Conservation (phyloP, 106 monocot species). For the Chionographis japonica region DNA sequence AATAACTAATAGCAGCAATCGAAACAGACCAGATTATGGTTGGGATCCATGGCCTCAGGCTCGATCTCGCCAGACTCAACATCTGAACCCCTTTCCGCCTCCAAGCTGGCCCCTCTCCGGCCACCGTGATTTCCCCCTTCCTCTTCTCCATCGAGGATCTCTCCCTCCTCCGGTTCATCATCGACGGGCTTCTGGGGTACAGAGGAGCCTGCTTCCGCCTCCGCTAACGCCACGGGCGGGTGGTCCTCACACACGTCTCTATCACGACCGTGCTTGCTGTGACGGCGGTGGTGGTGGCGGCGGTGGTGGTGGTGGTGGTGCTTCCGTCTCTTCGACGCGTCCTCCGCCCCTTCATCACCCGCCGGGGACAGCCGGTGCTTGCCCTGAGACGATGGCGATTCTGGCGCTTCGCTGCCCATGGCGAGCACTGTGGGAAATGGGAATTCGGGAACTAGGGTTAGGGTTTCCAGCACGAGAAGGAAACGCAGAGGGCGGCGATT, state of each 20-base stretch:
- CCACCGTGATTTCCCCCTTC: constrained; percentile 12
- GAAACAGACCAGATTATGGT: constrained; percentile 29
- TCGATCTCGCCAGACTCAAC: constrained; percentile 23
- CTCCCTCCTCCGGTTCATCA: constrained; percentile 76
- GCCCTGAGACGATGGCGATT: constrained; percentile 14
- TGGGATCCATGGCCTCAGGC: constrained; percentile 1
- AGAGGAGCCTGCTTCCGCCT: background rate
- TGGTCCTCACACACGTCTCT: constrained; percentile 6
- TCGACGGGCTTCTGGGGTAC: constrained; percentile 2
- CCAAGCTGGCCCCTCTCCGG: background rate
- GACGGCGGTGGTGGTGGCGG: constrained; percentile 22
- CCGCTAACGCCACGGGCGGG: background rate
- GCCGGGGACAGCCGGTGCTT: constrained; percentile 41
- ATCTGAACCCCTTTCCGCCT: background rate
- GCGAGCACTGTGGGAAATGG: background rate
- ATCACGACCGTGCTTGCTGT: constrained; percentile 17
- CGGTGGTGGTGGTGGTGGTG: constrained; percentile 41
- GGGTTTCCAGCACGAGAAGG: constrained; percentile 6
- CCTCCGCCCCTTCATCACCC: constrained; percentile 26
- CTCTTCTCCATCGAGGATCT: constrained; percentile 63
- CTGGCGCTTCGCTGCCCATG: constrained; percentile 43
- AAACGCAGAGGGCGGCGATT: background rate
- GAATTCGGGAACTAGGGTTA: constrained; percentile 25
- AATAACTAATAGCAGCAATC: constrained; percentile 3
- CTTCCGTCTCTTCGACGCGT: constrained; percentile 46